A percentile compares a stretch with the other conserved stretches of the same genome.
Conservation (phyloP, 2,329 filamentous ascomycete species). For the Pestalotiopsis sp. region DNA sequence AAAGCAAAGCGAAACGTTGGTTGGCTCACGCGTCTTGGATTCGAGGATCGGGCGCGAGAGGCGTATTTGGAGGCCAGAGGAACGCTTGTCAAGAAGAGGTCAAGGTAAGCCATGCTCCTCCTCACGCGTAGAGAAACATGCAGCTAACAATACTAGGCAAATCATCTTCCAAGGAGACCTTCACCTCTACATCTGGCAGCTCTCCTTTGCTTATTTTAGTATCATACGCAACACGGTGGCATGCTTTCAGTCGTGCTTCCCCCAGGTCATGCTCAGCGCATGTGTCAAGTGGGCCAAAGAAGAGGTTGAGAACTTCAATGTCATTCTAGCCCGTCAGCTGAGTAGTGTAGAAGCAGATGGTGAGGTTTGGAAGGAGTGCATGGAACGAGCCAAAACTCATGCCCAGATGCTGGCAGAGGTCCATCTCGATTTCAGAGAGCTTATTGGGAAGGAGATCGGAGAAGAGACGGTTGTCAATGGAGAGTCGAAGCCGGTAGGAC, state of each 20-base stretch:
- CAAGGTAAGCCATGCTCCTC: conserved; percentile 61
- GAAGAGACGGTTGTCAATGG: conserved; percentile 22
- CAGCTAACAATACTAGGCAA: conserved; percentile 61
- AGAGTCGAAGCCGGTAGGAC: neutral
- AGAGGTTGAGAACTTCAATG: conserved; percentile 89
- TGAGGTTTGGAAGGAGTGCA: conserved; percentile 79
- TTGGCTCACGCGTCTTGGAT: conserved; percentile 86
- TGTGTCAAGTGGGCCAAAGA: conserved; percentile 99
- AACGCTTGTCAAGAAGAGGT: conserved; percentile 77
- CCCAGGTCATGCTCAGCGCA: conserved; percentile 84
- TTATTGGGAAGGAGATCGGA: conserved; percentile 67
- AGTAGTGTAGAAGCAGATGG: conserved; percentile 82
- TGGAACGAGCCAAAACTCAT: conserved; percentile 80
- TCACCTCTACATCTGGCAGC: conserved; percentile 89
- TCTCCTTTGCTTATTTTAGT: conserved; percentile 95
- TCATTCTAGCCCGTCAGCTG: conserved; percentile 78
- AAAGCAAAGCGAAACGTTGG: conserved; percentile 80
- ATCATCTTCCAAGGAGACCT: conserved; percentile 95
- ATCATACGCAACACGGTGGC: conserved; percentile 91
- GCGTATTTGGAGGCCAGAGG: conserved; percentile 82
- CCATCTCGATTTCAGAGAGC: conserved; percentile 83
- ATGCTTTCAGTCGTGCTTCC: conserved; percentile 87
- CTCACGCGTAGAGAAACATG: conserved; percentile 3
- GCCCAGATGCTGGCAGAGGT: conserved; percentile 81
- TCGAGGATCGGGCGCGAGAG: conserved; percentile 86